phyloP scores from a whole-genome alignment of 1,139 yeast genomes.

The Yamadazyma jaroonii region DNA sequence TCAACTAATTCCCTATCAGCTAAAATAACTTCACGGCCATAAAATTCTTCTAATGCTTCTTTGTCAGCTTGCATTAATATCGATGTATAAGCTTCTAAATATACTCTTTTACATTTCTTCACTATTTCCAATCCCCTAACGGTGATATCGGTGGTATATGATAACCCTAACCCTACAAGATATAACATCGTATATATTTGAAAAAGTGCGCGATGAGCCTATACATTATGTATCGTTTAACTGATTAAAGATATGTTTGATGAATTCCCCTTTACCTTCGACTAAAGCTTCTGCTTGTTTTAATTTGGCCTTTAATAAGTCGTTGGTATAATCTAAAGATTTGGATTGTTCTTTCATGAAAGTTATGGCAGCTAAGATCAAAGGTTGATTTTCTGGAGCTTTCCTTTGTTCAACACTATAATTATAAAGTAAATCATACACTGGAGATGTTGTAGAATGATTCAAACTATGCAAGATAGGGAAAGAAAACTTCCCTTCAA shows the following conservation, averaged over 20 bases:
- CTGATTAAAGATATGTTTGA: slow-evolving; percentile 9
- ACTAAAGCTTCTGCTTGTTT: slow-evolving; percentile 16
- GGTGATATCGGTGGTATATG: slow-evolving; percentile 86
- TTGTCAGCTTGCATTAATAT: slow-evolving; percentile 90
- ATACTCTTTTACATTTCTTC: slow-evolving; percentile 79
- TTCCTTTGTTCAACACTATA: slow-evolving; percentile 19
- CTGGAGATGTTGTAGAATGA: slow-evolving; percentile 16
- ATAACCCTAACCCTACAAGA: slow-evolving; percentile 86
- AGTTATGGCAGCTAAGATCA: slow-evolving; percentile 20
- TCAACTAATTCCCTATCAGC: slow-evolving; percentile 97
- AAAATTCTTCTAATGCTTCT: slow-evolving; percentile 66
- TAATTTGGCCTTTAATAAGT: slow-evolving; percentile 19
- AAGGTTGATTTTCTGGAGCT: slow-evolving; percentile 5
- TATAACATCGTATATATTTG: slow-evolving; percentile 59
- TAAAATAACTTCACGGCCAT: slow-evolving; percentile 78
- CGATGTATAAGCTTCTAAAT: slow-evolving; percentile 92
- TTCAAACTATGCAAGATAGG: slow-evolving; percentile 66
- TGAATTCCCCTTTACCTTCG: slow-evolving; percentile 9
- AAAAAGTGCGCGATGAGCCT: slow-evolving; percentile 2
- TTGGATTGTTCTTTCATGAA: slow-evolving; percentile 19
- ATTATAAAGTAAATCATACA: slow-evolving; percentile 22
- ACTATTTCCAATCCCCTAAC: slow-evolving; percentile 91
- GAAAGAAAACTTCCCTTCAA: slow-evolving; percentile 85
- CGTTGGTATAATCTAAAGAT: slow-evolving; percentile 23
- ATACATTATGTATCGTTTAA: slow-evolving; percentile 9